Evolutionary conservation across 192 early-diverging fungal genomes (phyloP).

Genomic region (Dissophora globulifera): DNA sequence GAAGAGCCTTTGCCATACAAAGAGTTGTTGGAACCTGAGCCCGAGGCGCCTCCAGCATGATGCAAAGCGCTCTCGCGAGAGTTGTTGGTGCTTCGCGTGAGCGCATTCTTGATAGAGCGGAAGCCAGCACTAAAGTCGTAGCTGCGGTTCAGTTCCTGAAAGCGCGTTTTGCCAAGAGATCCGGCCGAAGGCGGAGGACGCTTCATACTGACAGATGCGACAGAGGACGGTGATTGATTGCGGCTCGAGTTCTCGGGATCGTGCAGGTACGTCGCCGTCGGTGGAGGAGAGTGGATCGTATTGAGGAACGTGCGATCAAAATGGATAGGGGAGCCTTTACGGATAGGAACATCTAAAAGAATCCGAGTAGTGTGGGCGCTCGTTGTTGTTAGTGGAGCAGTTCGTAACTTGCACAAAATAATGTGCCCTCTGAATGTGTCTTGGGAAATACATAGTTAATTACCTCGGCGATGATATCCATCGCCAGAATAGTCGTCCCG

Average conservation of each 20-base stretch:
- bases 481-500: constrained; percentile 17
- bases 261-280: constrained; percentile 30
- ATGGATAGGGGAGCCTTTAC: constrained; percentile 38
- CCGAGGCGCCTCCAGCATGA: background rate
- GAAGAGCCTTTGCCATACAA: constrained; percentile 6
- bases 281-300: constrained; percentile 31
- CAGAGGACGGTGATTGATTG: constrained; percentile 16
- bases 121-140: constrained; percentile 40
- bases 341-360: constrained; percentile 23
- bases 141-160: constrained; percentile 38
- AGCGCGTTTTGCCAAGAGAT: constrained; percentile 33
- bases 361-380: background rate
- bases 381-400: too few relatives aligned
- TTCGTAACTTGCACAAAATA: too few relatives aligned
- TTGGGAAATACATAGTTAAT: too few relatives aligned
- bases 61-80: constrained; percentile 25
- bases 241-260: constrained; percentile 37
- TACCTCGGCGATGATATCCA: constrained; percentile 34
- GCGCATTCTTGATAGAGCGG: constrained; percentile 35
- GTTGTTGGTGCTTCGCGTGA: constrained; percentile 32
- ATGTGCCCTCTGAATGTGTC: too few relatives aligned
- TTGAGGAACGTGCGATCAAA: constrained; percentile 48
- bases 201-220: constrained; percentile 26
- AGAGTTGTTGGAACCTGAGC: constrained; percentile 5
- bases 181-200: constrained; percentile 40